Base-by-base conservation (phyloP, 1,139 yeast species). In the Taphrina betulina region DNA sequence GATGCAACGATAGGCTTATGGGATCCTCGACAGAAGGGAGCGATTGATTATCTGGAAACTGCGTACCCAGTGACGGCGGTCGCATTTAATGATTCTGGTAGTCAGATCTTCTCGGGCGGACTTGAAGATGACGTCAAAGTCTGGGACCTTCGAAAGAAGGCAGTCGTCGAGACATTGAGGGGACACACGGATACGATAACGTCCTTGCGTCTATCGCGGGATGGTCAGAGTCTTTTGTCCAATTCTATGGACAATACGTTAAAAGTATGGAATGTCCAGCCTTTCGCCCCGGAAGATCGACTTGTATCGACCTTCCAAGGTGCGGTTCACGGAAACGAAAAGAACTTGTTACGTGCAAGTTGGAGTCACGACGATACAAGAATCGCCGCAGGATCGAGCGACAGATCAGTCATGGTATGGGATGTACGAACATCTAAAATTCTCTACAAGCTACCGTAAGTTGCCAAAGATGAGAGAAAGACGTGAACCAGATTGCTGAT, bases 371-470 rank as follows among this genome's bases (percentile, higher is more conserved):
- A 69, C 61, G 65, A 71, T 50, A 24, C 67, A 67, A 57, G 69
- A 19, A 70, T 82, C 2, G 69, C 74, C 8, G 78, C 84, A 1
- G 94, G 92, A 0, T 78, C 88, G 0, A 79, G 78, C 34, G 90
- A 84, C 65, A 72, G 76, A 3, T 73, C 80, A 1, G 75, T 78
- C 0, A 78, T 80, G 2, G 64, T 76, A 2, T 85, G 92, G 89
- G 83, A 82, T 60, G 70, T 76, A n/a, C 72, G 73, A 2, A 70
- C 82, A 0, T 71, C 80, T 53, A 72, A 73, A 46, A 62, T 82
- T 20, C 60, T 73, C 10, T 71, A 73, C 48, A 81, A 81, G 63
- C 68, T 76, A 12, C 70, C 73, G 2, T 90, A 89, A 1, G 92
- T 85, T 64, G 64, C 28, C n/a, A 3, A 10, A 5, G 3, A 8